Conservation (phyloP, 257 asterid species). For the Nicotiana undulata region DNA sequence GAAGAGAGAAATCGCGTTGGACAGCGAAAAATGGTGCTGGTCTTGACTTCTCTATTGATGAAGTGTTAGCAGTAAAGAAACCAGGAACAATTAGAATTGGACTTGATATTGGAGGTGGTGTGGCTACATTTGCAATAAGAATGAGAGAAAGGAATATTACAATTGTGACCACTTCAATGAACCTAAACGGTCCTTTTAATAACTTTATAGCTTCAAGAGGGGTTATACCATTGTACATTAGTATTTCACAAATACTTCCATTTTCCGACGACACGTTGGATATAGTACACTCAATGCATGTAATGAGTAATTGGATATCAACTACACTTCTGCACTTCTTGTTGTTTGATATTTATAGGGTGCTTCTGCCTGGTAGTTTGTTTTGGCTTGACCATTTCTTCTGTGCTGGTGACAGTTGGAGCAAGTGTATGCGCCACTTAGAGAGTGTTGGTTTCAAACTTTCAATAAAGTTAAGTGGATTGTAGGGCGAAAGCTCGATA, state of each 20-base stretch:
- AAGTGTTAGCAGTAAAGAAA: constrained; percentile 36
- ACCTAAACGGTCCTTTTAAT: constrained; percentile 62
- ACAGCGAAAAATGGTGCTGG: neutral
- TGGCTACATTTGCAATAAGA: constrained; percentile 66
- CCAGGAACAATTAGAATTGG: constrained; percentile 55
- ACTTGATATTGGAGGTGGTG: constrained; percentile 77
- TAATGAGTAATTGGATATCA: constrained; percentile 70
- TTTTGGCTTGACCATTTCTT: constrained; percentile 78
- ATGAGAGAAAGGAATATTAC: constrained; percentile 59
- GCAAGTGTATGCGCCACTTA: constrained; percentile 45
- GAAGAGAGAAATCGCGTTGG: constrained; percentile 53
- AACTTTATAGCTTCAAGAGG: constrained; percentile 64
- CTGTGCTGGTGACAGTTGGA: constrained; percentile 51
- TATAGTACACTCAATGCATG: constrained; percentile 65
- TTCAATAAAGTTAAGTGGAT: constrained; percentile 47
- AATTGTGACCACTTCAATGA: constrained; percentile 56
- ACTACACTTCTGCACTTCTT: constrained; percentile 46
- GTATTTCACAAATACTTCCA: constrained; percentile 69
- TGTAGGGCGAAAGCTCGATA: constrained; percentile 44
- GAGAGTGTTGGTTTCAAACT: constrained; percentile 62
- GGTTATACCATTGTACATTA: constrained; percentile 52
- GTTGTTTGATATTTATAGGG: constrained; percentile 57
- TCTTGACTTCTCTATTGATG: constrained; percentile 56
- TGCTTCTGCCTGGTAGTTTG: constrained; percentile 61
- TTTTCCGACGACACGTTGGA: constrained; percentile 67